Evolutionary conservation across 2,329 filamentous ascomycete genomes (phyloP).

Genomic region (Fusarium floridanum): DNA sequence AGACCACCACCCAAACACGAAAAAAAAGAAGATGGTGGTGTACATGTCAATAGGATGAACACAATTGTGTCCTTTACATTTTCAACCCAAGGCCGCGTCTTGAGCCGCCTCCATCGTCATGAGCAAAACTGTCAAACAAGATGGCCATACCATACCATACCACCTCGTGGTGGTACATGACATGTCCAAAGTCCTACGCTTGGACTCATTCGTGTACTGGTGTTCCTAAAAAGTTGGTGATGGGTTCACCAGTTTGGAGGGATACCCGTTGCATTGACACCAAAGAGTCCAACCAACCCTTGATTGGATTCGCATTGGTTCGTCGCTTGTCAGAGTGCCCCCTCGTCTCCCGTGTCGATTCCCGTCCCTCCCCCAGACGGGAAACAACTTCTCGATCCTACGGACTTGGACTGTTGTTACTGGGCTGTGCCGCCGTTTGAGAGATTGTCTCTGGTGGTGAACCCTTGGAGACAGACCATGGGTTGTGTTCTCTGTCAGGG

Average conservation of each 20-base stretch:
- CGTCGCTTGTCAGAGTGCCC: constrained; percentile 20
- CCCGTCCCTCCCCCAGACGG: constrained; percentile 24
- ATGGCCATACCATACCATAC: not conserved
- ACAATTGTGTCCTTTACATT: constrained; percentile 22
- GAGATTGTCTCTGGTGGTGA: not conserved
- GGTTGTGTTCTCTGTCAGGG: not conserved
- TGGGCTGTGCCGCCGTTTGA: constrained; percentile 12
- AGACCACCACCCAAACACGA: not conserved
- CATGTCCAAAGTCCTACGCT: constrained; percentile 34
- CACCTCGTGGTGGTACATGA: not conserved
- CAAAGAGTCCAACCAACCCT: constrained; percentile 1
- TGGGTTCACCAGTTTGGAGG: not conserved
- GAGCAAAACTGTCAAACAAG: not conserved
- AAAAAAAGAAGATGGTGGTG: constrained; percentile 18
- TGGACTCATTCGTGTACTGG: not conserved
- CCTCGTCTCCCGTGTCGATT: constrained; percentile 32
- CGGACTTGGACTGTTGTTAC: not conserved
- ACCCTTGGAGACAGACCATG: constrained; percentile 3
- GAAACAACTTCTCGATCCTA: constrained; percentile 5
- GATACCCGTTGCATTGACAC: not conserved
- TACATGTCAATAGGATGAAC: not conserved
- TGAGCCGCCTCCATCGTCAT: constrained; percentile 20
- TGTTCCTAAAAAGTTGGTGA: constrained; percentile 2
- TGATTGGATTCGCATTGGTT: not conserved
- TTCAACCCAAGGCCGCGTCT: constrained; percentile 41